Evolutionary conservation across 2,329 filamentous ascomycete genomes (phyloP).

Genomic region (Seiridium cupressi): DNA sequence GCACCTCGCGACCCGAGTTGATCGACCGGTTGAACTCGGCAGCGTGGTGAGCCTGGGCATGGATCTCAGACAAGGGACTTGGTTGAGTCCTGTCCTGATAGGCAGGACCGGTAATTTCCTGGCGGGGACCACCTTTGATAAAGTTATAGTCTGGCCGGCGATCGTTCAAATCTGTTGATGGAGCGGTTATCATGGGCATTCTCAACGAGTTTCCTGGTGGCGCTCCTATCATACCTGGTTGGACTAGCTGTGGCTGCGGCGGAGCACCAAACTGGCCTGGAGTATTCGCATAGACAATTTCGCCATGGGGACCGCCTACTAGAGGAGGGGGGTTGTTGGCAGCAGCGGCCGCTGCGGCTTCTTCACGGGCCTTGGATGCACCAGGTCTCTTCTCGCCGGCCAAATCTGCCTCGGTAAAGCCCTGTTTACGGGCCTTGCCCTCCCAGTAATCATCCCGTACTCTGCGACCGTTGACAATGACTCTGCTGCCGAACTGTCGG

Average conservation of each 20-base stretch:
- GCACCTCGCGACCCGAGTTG: constrained; percentile 75
- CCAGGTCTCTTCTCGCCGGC: constrained; percentile 96
- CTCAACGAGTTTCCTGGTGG: constrained; percentile 65
- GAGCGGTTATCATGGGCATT: constrained; percentile 81
- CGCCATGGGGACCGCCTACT: constrained; percentile 69
- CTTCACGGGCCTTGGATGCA: constrained; percentile 83
- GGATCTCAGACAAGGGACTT: constrained; percentile 72
- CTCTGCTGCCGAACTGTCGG: constrained; percentile 91
- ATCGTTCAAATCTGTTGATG: constrained; percentile 70
- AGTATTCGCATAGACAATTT: constrained; percentile 84
- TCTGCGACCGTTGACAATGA: constrained; percentile 84
- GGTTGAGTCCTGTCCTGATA: constrained; percentile 86
- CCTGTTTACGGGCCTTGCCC: constrained; percentile 92
- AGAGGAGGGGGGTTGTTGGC: constrained; percentile 53
- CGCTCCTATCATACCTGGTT: constrained; percentile 68
- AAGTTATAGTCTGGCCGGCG: constrained; percentile 80
- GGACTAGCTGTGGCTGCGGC: constrained; percentile 67
- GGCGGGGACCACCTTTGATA: constrained; percentile 73
- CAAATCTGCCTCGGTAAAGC: constrained; percentile 94
- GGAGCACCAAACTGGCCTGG: constrained; percentile 64
- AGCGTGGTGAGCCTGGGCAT: constrained; percentile 82
- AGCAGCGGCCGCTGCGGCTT: constrained; percentile 73
- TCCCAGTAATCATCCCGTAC: constrained; percentile 99
- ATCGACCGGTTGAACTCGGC: constrained; percentile 88
- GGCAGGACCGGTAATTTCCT: constrained; percentile 82